Evolutionary conservation across 192 early-diverging fungal genomes (phyloP).

Genomic region (Coemansia sp.): DNA sequence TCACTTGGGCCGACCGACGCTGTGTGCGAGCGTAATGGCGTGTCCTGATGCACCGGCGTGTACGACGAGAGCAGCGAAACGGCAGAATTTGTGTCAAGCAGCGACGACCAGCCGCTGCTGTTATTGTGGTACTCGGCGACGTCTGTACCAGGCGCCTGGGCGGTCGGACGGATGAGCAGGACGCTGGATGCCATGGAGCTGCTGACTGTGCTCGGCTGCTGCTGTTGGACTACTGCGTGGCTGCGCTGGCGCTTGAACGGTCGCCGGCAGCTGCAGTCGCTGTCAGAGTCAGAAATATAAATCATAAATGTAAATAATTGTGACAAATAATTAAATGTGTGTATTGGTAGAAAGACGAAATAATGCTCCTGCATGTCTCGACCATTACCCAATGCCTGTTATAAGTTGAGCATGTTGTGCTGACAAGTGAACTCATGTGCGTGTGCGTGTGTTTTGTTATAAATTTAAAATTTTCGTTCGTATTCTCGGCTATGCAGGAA

Average conservation of each 20-base stretch:
- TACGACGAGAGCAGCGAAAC: constrained; percentile 38
- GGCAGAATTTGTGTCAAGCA: constrained; percentile 27
- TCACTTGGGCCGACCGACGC: constrained; percentile 7
- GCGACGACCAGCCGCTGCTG: constrained; percentile 43
- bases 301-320: constrained; percentile 3
- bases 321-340: background rate
- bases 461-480: too few relatives aligned
- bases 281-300: constrained; percentile 18
- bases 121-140: constrained; percentile 4
- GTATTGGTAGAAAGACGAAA: too few relatives aligned
- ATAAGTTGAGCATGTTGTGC: too few relatives aligned
- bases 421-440: too few relatives aligned
- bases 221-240: background rate
- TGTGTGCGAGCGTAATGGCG: background rate
- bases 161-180: constrained; percentile 9
- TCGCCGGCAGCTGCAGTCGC: background rate
- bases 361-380: too few relatives aligned
- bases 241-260: constrained; percentile 10
- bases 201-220: background rate
- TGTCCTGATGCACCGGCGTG: constrained; percentile 8
- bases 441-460: too few relatives aligned
- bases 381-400: too few relatives aligned
- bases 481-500: too few relatives aligned
- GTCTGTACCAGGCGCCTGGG: background rate
- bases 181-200: constrained; percentile 23